Evolutionary conservation across 2,329 filamentous ascomycete species (phyloP), one percentile per base, ranked within the genome.

Genomic region (Sclerotinia glacialis): DNA sequence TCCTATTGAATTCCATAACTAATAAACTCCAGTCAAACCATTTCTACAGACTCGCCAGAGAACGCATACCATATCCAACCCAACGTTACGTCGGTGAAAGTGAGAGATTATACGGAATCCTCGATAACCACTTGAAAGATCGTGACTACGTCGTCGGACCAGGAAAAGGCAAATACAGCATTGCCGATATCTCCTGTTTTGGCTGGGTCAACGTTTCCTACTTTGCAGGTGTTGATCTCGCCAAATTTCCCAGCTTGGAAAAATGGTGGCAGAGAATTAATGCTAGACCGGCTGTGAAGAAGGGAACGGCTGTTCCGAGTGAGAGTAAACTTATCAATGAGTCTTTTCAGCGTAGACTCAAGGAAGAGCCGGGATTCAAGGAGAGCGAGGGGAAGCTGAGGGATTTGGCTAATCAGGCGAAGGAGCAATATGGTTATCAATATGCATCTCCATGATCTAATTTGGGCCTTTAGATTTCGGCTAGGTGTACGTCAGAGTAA

Each of bases 1-100:
- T 40, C 5, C 9, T 40, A 40, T 5, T 40, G 37, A 40, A 40
- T 40, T 40, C 37, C 37, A 40, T 40, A 4, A 4, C 37, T 40
- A 40, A 40, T 16, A 40, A 40, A 40, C 37, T 40, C 37, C 16
- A 40, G 37, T 40, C 89, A 67, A 89, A 90, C 77, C 89, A 93
- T 78, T 93, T 93, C 80, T 77, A 81, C 63, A 83, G 85, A 50
- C 87, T 88, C 72, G 85, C 89, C 5, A 85, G 87, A 52, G 88
- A 91, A 73, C 84, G 83, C 74, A 88, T 91, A 73, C 82, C 86
- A 60, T 93, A 92, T 76, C 87, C 83, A 59, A 83, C 89, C 21
- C 87, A 89, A 74, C 85, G 91, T 50, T 94, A 93, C 77, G 81
- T 89, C 64, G 91, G 90, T 73, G 91, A 94, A 80, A 86, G 87